phyloP scores from a whole-genome alignment of 345 rosid genomes.

The Laguncularia racemosa region DNA sequence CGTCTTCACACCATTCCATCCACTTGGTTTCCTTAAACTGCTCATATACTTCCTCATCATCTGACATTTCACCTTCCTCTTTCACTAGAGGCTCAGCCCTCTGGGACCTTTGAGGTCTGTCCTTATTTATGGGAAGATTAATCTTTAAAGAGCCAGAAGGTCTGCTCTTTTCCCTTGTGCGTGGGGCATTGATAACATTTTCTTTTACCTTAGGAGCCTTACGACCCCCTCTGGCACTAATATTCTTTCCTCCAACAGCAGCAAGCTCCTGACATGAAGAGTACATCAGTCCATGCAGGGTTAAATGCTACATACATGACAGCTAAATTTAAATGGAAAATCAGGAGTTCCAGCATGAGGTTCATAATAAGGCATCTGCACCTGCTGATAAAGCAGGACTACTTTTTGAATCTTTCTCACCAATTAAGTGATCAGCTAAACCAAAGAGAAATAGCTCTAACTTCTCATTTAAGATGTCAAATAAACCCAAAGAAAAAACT shows the following conservation, averaged over 20 bases:
- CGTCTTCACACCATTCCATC: constrained; percentile 99
- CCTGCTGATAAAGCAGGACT: no score
- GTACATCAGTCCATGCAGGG: constrained; percentile 10
- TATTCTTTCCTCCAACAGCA: constrained; percentile 67
- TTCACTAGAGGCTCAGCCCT: constrained; percentile 69
- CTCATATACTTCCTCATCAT: constrained; percentile 83
- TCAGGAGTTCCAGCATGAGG: no score
- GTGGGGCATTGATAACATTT: constrained; percentile 32
- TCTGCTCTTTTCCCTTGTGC: constrained; percentile 50
- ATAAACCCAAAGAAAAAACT: no score
- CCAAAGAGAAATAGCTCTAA: no score
- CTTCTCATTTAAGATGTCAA: no score
- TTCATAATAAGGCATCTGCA: no score
- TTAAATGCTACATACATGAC: not conserved
- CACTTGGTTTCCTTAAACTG: constrained; percentile 98
- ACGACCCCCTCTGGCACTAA: constrained; percentile 55
- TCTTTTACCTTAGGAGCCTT: constrained; percentile 61
- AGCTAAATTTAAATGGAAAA: no score
- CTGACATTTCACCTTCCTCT: constrained; percentile 99
- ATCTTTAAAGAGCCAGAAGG: constrained; percentile 37
- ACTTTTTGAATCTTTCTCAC: no score
- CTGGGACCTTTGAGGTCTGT: constrained; percentile 50
- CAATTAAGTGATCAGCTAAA: no score
- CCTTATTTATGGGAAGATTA: constrained; percentile 30
- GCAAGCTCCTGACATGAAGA: constrained; percentile 57